Conservation (phyloP, 148 eudicot genomes). For the Spergularia marina region DNA sequence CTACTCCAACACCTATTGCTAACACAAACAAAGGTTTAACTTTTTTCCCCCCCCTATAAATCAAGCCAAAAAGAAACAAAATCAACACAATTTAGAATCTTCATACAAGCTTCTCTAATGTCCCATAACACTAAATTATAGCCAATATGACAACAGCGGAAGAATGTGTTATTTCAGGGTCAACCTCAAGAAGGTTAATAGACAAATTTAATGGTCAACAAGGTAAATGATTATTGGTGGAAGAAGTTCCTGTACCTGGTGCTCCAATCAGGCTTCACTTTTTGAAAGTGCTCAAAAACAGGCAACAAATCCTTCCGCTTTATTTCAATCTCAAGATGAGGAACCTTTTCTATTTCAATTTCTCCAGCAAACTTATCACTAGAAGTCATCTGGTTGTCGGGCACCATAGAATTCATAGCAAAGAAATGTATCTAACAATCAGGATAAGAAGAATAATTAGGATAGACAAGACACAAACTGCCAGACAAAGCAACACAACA, state of each 20-base stretch:
- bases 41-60: not conserved
- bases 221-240: not conserved
- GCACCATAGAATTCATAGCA: conserved; percentile 41
- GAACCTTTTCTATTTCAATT: conserved; percentile 67
- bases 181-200: not conserved
- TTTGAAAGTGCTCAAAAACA: conserved; percentile 72
- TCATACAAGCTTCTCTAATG: not conserved
- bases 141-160: not conserved
- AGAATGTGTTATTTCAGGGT: conserved; percentile 2
- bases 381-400: conserved; percentile 19
- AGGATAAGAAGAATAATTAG: conserved; percentile 10
- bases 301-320: conserved; percentile 82
- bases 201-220: not conserved
- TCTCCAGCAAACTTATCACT: conserved; percentile 52
- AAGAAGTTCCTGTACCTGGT: conserved; percentile 46
- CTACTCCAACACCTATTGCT: too few relatives aligned
- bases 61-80: not conserved
- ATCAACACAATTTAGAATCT: not conserved
- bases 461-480: conserved; percentile 4
- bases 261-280: conserved; percentile 56
- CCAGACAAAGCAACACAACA: not conserved
- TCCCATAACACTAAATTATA: not conserved
- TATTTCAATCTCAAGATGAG: conserved; percentile 65
- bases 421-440: conserved; percentile 58
- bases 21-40: too few relatives aligned